Conservation (phyloP, 768 basidiomycete genomes). For the Rubroboletus pulcherrimus region DNA sequence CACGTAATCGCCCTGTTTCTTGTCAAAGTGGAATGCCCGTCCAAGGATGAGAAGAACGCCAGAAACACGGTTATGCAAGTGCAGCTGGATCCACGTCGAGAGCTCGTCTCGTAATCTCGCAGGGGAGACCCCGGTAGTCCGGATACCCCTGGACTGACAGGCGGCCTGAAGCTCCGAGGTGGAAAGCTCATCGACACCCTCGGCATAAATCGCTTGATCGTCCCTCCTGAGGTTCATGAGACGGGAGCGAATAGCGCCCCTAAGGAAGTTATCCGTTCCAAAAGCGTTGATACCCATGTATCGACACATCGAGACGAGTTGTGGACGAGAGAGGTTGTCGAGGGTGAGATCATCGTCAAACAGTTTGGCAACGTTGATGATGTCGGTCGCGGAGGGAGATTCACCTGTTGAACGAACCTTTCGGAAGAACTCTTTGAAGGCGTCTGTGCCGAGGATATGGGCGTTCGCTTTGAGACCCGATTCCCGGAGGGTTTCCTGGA, state of each 20-base stretch:
- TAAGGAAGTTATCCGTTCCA: conserved; percentile 97
- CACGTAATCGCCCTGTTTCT: conserved; percentile 65
- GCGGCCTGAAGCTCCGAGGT: conserved; percentile 88
- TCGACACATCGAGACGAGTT: conserved; percentile 93
- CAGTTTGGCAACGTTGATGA: conserved; percentile 92
- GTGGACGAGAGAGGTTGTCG: conserved; percentile 97
- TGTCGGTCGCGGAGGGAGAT: conserved; percentile 80
- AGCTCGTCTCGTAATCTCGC: conserved; percentile 87
- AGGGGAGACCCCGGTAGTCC: conserved; percentile 83
- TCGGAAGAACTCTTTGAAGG: conserved; percentile 99
- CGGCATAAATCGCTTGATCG: conserved; percentile 86
- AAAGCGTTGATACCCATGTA: conserved; percentile 99
- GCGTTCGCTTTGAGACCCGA: conserved; percentile 88
- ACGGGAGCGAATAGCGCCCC: conserved; percentile 83
- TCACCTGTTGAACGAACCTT: conserved; percentile 97
- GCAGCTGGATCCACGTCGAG: conserved; percentile 87
- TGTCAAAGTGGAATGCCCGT: conserved; percentile 91
- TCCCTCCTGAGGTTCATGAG: conserved; percentile 83
- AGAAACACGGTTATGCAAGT: conserved; percentile 86
- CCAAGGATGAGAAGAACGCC: conserved; percentile 94
- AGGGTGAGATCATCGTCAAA: conserved; percentile 98
- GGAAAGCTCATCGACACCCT: conserved; percentile 90
- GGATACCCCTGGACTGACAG: conserved; percentile 91
- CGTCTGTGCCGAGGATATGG: conserved; percentile 90
- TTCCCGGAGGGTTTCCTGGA: conserved; percentile 95